Conservation (phyloP, 148 eudicot species). For the Selenicereus undatus region DNA sequence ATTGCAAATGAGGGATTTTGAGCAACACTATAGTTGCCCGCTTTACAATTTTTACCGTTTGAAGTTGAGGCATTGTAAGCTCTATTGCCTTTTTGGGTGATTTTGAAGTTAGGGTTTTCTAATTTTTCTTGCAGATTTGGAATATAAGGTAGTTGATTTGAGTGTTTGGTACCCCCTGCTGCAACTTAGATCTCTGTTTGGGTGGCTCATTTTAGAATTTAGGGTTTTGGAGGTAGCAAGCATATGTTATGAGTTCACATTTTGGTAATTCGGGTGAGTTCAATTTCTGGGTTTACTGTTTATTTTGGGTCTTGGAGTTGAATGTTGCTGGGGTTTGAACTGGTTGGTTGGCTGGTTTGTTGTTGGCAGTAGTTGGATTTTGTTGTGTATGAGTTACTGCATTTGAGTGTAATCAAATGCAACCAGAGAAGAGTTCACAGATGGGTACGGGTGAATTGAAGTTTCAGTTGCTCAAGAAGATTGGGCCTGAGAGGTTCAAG, state of each 20-base stretch:
- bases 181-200: conserved; percentile 33
- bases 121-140: conserved; percentile 21
- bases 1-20: conserved; percentile 33
- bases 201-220: conserved; percentile 28
- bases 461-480: conserved; percentile 45
- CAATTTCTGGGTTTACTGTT: conserved; percentile 18
- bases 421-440: conserved; percentile 41
- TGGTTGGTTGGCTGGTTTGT: conserved; percentile 23
- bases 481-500: conserved; percentile 55
- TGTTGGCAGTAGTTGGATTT: conserved; percentile 2
- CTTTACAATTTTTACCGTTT: conserved; percentile 41
- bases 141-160: conserved; percentile 20
- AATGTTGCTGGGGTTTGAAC: conserved; percentile 18
- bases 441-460: conserved; percentile 47
- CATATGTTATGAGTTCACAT: conserved; percentile 25
- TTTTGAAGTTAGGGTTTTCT: conserved; percentile 29
- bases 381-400: conserved; percentile 32
- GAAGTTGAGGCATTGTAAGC: conserved; percentile 29
- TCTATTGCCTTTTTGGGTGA: conserved; percentile 25
- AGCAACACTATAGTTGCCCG: conserved; percentile 31
- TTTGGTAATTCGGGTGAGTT: conserved; percentile 22
- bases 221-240: conserved; percentile 38
- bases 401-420: conserved; percentile 36
- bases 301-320: conserved; percentile 19
- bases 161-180: conserved; percentile 26